These are phyloP conservation scores for Cyclotella distinguenda DNA, from an alignment of 108 stramenopile genomes.

Conservation along the genomic window DNA sequence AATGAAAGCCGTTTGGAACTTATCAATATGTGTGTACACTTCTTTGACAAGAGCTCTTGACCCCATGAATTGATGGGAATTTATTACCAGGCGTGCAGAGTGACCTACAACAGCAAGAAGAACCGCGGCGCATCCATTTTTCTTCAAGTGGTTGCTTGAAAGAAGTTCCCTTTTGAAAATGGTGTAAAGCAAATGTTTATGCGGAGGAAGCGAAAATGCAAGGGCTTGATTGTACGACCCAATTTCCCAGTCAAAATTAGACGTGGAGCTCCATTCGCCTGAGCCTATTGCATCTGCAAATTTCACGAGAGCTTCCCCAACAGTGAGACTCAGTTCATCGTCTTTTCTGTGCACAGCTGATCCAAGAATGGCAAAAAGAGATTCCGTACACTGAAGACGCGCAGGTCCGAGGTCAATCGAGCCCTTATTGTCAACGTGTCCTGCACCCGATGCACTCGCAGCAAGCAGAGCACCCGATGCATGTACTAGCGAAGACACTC, in stretches of 20 bases:
- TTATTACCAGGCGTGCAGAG: conserved; percentile 53
- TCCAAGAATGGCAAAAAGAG: conserved; percentile 61
- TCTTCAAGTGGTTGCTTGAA: conserved; percentile 59
- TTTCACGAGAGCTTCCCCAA: conserved; percentile 74
- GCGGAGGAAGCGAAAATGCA: conserved; percentile 61
- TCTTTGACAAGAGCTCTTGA: conserved; percentile 42
- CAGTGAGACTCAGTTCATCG: conserved; percentile 66
- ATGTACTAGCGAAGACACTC: conserved; percentile 48
- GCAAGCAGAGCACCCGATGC: conserved; percentile 64
- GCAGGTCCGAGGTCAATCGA: conserved; percentile 43
- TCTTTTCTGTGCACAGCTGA: conserved; percentile 70
- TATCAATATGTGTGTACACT: conserved; percentile 41
- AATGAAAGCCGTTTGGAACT: conserved; percentile 70
- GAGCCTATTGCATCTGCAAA: conserved; percentile 56
- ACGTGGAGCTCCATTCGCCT: conserved; percentile 40
- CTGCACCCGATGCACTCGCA: conserved; percentile 55
- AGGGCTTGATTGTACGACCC: conserved; percentile 58
- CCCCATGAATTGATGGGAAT: conserved; percentile 3
- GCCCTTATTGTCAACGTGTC: conserved; percentile 1
- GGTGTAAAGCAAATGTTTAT: conserved; percentile 66
- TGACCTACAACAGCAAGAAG: conserved; percentile 68
- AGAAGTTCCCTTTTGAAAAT: conserved; percentile 50
- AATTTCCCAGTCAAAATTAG: conserved; percentile 23
- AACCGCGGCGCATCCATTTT: conserved; percentile 63
- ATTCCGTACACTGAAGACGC: conserved; percentile 58